Base-by-base conservation (phyloP, 169 alveolate species). In the Perkinsus olseni region DNA sequence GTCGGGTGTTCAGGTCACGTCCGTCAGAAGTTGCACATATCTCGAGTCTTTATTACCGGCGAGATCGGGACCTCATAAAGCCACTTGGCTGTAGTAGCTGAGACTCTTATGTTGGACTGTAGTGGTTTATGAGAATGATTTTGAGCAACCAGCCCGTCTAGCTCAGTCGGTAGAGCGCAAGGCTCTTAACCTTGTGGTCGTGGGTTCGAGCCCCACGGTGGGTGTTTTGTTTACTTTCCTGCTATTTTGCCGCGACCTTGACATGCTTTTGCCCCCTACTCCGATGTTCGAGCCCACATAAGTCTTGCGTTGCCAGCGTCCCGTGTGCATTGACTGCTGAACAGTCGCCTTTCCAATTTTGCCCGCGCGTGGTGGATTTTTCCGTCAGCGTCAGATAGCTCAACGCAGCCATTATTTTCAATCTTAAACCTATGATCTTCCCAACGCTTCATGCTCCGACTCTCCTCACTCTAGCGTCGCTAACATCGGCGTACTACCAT, bases 91-190 rank as follows among this genome's bases (percentile, higher is more conserved):
- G 28, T 13, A 24, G 31, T 62, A 1, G 34, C 1, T 8, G 82
- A 62, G 31, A 24, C n/a, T n/a, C n/a, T n/a, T n/a, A 11, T 40
- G 50, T 62, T 62, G 34, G 31, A 62, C 37, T 28, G 37, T 62
- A 62, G 82, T 21, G 17, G 31, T 24, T 13, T 13, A 13, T 6
- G 82, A 62, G 17, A 21, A 24, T 3, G 1, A 1, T 13, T 62
- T 21, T 21, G 34, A 62, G 1, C 34, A 13, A 62, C 34, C 17
- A 96, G 98, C 99, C 99, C 98, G 99, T 98, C 98, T 98, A 98
- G 99, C 99, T 98, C 99, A 98, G 99, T 98, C 98, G 99, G 99
- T 98, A 98, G 99, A 98, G 99, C 99, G 99, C 99, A 97, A 97
- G 99, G 97, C 99, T 98, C 99, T 98, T 98, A 98, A 98, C 97